phyloP scores from a whole-genome alignment of 2,329 filamentous ascomycete species.

The Paradendryphiella salina region DNA sequence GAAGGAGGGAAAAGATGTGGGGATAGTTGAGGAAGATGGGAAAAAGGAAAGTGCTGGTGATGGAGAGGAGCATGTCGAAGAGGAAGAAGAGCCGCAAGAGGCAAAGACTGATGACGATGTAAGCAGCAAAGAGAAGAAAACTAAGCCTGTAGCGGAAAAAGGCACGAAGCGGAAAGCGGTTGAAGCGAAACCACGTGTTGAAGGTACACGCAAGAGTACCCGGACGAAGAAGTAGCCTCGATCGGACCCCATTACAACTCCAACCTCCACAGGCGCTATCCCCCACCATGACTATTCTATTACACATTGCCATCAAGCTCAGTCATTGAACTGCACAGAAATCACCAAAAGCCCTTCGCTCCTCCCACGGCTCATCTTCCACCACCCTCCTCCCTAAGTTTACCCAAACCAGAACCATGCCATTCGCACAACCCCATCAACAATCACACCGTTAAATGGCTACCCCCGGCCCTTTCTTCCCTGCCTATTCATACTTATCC shows the following conservation, averaged over 20 bases:
- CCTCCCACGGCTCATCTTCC: background rate
- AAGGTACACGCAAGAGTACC: conserved; percentile 33
- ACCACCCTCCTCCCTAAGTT: background rate
- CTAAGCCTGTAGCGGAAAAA: conserved; percentile 14
- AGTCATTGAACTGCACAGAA: too few relatives aligned
- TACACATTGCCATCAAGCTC: too few relatives aligned
- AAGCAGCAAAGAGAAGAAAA: background rate
- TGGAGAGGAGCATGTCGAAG: background rate
- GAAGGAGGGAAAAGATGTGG: conserved; percentile 9
- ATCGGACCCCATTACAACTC: background rate
- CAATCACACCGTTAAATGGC: background rate
- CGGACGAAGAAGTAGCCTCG: conserved; percentile 25
- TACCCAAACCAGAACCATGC: background rate
- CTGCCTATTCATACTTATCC: background rate
- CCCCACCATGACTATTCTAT: background rate
- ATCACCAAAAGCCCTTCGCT: too few relatives aligned
- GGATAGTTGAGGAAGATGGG: background rate
- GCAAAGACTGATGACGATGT: background rate
- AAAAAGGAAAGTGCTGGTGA: conserved; percentile 5
- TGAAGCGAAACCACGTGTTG: conserved; percentile 13
- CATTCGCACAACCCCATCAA: background rate
- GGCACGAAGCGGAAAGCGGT: conserved; percentile 32
- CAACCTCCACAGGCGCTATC: background rate
- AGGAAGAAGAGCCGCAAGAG: conserved; percentile 3
- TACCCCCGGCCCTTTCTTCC: background rate